Evolutionary conservation across 805 yeast genomes (phyloP).

Genomic region (Zygosaccharomyces bisporus): DNA sequence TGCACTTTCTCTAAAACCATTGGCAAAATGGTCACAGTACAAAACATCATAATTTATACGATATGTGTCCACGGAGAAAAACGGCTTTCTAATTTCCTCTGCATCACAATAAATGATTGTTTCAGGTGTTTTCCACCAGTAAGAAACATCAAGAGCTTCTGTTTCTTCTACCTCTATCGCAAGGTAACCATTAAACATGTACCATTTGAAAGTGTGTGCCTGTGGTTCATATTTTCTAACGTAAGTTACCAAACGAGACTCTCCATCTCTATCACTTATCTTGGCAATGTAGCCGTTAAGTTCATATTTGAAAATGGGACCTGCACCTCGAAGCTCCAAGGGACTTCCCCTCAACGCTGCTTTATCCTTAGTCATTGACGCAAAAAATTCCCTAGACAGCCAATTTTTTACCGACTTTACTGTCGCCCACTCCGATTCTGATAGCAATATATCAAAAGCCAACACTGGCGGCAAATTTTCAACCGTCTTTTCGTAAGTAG

Average conservation of each 20-base stretch:
- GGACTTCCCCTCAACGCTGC: constrained; percentile 36
- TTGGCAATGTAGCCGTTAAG: constrained; percentile 68
- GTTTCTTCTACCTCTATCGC: constrained; percentile 69
- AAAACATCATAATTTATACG: constrained; percentile 60
- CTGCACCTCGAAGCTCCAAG: constrained; percentile 29
- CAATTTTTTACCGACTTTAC: constrained; percentile 51
- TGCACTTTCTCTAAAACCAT: constrained; percentile 55
- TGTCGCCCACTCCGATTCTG: constrained; percentile 50
- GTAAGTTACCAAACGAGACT: constrained; percentile 56
- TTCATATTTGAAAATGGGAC: constrained; percentile 48
- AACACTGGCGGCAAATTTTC: constrained; percentile 62
- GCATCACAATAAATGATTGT: constrained; percentile 60
- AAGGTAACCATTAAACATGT: constrained; percentile 84
- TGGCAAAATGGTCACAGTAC: constrained; percentile 71
- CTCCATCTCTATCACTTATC: constrained; percentile 52
- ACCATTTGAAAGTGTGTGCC: constrained; percentile 52
- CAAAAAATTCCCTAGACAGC: constrained; percentile 60
- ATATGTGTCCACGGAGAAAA: constrained; percentile 49
- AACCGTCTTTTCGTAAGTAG: constrained; percentile 52
- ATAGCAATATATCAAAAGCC: constrained; percentile 55
- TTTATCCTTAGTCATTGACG: constrained; percentile 39
- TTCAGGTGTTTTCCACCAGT: constrained; percentile 83
- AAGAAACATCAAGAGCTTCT: constrained; percentile 70
- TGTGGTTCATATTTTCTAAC: constrained; percentile 42
- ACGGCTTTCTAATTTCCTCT: constrained; percentile 39